Base-by-base conservation (phyloP, 2,329 filamentous ascomycete species). In the Myriosclerotinia curreyana region DNA sequence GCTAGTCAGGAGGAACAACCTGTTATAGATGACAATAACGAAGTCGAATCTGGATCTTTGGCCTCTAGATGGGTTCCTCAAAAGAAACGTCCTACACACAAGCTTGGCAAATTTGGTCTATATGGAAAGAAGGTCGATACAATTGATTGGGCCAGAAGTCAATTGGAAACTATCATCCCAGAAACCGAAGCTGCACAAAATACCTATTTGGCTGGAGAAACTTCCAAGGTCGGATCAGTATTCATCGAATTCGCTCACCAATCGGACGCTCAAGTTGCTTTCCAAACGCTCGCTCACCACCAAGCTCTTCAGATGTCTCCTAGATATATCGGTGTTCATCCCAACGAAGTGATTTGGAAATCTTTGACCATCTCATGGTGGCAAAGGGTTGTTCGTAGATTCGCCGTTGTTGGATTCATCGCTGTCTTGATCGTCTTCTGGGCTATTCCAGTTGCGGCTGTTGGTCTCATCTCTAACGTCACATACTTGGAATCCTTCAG, bases 61-160 rank as follows among this genome's bases (percentile, higher is more conserved):
- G 90, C 91, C 15, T 85, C 87, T 17, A 88, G 87, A 68, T 96
- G 90, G 87, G 79, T 96, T 48, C 82, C 86, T 20, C 79, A 81
- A 12, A 88, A 91, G 76, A 83, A 92, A 70, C 85, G 92, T 51
- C 92, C 92, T 1, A 87, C 88, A 1, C 92, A 96, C 74, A 85
- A 85, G 42, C 79, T 88, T 63, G 90, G 89, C 74, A 81, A 83
- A 7, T 76, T 95, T 28, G 84, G 83, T 20, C 81, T 90, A 54
- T 83, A 93, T 69, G 90, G 92, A 69, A 88, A 92, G 74, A 95
- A 96, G 76, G 93, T 97, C 20, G 95, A 99, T 77, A 95, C 92
- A 0, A 97, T 99, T 75, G 86, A 94, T 67, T 97, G 90, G 89
- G 90, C 87, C 68, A 89, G 95, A 60, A 80, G 82, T 1, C 89